Base-by-base conservation (phyloP, 805 yeast genomes). In the Jamesozyma spencerorum region DNA sequence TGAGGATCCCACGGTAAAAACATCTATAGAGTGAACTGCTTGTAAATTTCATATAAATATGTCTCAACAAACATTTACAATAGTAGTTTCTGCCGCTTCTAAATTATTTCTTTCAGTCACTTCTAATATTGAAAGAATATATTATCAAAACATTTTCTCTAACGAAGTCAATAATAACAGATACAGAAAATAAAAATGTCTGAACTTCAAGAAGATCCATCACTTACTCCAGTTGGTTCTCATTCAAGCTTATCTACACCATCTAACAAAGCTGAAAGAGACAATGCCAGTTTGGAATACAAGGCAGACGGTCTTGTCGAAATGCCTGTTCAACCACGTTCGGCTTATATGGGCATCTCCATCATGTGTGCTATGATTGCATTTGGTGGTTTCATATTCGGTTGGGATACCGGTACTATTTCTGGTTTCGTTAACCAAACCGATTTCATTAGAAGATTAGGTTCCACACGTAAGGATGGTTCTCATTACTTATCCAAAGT, bases 211-310 rank as follows among this genome's bases (percentile, higher is more conserved):
- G 40, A 44, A 18, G 30, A 38, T 37, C 34, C n/a, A n/a, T 80
- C 47, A 31, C 36, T 47, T 33, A 31, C 43, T n/a, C 41, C 37
- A 19, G 41, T 43, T 18, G 51, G 46, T 30, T 48, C 56, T 20
- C 48, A 48, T 14, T 47, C 50, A 18, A 43, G 35, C 24, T 20
- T 48, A 15, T 53, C 55, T 26, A 53, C 55, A 20, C 57, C 57
- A 26, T 49, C 55, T 15, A 51, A 53, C 45, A 49, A 48, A 38
- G 54, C 47, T 39, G 53, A 50, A 18, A 47, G 51, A 38, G 53
- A 48, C 43, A 53, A 50, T 30, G 19, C 18, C 15, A 26, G 26
- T 8, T 20, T 18, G 20, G 28, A 19, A 5, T 19, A 12, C 15
- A 28, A 33, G 4, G 26, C 18, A 33, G 6, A 26, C 4, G 26